Percentiles rank a stretch among this genome's conserved stretches.
phyloP scores from a whole-genome alignment of 2,329 filamentous ascomycete genomes.

The Trichoderma lentiforme region DNA sequence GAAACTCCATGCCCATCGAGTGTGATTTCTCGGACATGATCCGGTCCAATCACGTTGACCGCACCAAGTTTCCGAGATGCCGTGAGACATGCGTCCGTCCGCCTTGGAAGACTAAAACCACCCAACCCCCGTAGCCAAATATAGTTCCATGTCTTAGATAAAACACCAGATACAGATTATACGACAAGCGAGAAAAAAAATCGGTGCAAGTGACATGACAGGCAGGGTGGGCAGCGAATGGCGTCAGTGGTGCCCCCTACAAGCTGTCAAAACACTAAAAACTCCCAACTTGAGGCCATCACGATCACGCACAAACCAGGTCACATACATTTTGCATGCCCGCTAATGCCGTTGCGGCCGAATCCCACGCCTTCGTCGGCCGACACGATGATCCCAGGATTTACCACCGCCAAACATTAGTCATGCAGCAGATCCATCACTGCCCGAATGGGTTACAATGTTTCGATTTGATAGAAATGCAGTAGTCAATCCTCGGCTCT shows the following conservation, averaged over 20 bases:
- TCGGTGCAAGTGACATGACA: not conserved
- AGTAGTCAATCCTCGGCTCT: not conserved
- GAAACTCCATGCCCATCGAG: not conserved
- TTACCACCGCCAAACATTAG: not conserved
- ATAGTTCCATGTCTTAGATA: not conserved
- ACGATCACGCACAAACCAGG: not conserved
- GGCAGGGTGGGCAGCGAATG: not conserved
- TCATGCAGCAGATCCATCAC: conserved; percentile 1
- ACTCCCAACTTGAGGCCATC: not conserved
- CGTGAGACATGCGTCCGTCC: not conserved
- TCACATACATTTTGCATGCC: not conserved
- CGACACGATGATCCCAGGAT: not conserved
- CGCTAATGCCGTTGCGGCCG: not conserved
- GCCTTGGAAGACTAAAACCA: not conserved
- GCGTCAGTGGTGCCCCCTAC: not conserved
- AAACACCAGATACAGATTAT: not conserved
- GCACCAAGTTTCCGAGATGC: not conserved
- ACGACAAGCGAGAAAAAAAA: not conserved
- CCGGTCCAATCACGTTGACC: not conserved
- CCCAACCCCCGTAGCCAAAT: not conserved
- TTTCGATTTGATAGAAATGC: not conserved
- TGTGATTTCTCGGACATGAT: not conserved
- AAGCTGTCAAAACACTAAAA: not conserved
- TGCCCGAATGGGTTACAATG: not conserved
- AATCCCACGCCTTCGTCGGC: not conserved